Conservation (phyloP, 352 stramenopile species). For the Globisporangium middletonii region DNA sequence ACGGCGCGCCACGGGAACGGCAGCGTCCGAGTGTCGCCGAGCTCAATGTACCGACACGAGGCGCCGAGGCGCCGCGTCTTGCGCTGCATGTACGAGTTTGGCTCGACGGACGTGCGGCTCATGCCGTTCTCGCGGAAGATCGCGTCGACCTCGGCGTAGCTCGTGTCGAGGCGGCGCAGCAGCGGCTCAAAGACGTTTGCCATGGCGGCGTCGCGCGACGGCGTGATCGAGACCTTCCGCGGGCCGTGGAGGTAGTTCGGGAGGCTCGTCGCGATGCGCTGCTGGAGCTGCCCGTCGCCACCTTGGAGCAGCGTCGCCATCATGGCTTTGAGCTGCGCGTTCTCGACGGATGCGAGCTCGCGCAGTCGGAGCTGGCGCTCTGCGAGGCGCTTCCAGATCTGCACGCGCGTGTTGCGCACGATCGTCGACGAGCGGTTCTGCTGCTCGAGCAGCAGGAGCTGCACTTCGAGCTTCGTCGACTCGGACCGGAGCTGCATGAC, state of each 20-base stretch:
- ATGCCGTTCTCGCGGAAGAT: constrained; percentile 8
- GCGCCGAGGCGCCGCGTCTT: constrained; percentile 1
- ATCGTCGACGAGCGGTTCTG: not conserved
- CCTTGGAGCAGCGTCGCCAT: not conserved
- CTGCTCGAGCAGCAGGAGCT: constrained; percentile 2
- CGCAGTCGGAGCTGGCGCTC: constrained; percentile 6
- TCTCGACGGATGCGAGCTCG: constrained; percentile 1
- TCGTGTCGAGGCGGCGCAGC: not conserved
- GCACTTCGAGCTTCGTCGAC: not conserved
- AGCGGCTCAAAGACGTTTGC: constrained; percentile 1
- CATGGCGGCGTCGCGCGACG: not conserved
- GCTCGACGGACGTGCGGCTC: not conserved
- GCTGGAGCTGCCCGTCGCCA: not conserved
- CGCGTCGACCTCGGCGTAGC: constrained; percentile 3
- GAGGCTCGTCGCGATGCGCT: not conserved
- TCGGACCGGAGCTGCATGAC: not conserved
- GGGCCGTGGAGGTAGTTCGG: constrained; percentile 5
- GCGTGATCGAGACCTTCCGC: not conserved
- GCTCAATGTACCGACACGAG: constrained; percentile 3
- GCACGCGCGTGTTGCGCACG: not conserved
- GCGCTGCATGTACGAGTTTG: not conserved
- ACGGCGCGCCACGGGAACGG: constrained; percentile 3
- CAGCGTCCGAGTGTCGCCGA: not conserved
- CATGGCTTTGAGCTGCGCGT: constrained; percentile 12
- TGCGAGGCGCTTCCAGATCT: constrained; percentile 1